phyloP scores from a whole-genome alignment of 2,329 filamentous ascomycete species.

The Metarhizium anisopliae region DNA sequence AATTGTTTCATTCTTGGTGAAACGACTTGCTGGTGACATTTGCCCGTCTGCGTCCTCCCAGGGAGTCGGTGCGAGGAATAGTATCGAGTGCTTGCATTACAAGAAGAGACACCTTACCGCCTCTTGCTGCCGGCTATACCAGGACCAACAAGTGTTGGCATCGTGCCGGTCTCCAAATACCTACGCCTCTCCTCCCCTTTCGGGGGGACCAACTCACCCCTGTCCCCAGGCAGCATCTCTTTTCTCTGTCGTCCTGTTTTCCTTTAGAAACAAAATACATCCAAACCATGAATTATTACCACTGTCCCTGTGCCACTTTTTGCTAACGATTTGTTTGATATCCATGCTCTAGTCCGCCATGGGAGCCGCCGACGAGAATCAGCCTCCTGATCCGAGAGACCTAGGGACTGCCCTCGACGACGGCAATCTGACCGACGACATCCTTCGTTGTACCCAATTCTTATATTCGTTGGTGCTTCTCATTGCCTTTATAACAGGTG shows the following conservation, averaged over 20 bases:
- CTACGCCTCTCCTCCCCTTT: not conserved
- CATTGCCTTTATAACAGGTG: conserved; percentile 39
- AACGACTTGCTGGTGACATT: not conserved
- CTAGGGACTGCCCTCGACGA: conserved; percentile 15
- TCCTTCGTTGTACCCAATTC: conserved; percentile 39
- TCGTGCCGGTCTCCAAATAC: not conserved
- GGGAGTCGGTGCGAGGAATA: not conserved
- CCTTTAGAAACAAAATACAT: not conserved
- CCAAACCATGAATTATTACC: not conserved
- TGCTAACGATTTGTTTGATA: not conserved
- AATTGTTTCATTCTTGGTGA: not conserved
- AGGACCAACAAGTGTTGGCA: not conserved
- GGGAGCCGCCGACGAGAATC: conserved; percentile 24
- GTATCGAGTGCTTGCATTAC: not conserved
- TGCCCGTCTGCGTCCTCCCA: not conserved
- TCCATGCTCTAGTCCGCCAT: conserved; percentile 21
- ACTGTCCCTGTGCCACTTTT: not conserved
- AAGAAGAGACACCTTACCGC: not conserved
- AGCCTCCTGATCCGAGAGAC: conserved; percentile 15
- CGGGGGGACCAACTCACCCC: not conserved
- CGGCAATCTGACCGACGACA: conserved; percentile 26
- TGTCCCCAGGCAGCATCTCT: not conserved
- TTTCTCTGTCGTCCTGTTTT: not conserved
- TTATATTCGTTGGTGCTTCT: conserved; percentile 45
- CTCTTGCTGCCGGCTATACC: not conserved